These are phyloP conservation scores for Penicillium decumbens DNA, from an alignment of 2,329 filamentous ascomycete species.

Conservation along the genomic window DNA sequence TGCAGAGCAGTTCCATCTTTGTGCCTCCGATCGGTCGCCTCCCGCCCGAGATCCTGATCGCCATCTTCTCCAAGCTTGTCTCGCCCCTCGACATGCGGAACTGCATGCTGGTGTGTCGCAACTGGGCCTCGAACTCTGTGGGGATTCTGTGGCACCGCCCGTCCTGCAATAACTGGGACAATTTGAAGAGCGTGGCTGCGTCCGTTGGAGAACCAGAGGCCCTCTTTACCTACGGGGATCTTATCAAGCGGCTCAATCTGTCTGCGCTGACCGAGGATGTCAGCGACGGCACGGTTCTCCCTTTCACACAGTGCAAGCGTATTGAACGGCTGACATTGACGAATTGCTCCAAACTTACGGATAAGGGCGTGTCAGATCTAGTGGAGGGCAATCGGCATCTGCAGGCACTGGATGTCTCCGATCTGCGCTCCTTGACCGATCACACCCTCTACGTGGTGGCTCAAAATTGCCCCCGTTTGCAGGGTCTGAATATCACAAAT, in stretches of 20 bases:
- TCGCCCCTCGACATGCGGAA: conserved; percentile 71
- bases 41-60: conserved; percentile 90
- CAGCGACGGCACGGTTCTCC: conserved; percentile 82
- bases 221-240: conserved; percentile 82
- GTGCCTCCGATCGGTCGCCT: conserved; percentile 69
- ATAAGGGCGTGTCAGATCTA: conserved; percentile 73
- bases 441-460: conserved; percentile 72
- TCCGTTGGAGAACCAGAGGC: conserved; percentile 68
- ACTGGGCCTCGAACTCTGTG: conserved; percentile 88
- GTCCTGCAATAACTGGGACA: conserved; percentile 79
- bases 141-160: conserved; percentile 93
- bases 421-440: conserved; percentile 74
- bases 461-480: conserved; percentile 73
- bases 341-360: conserved; percentile 78
- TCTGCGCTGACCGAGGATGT: conserved; percentile 70
- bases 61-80: conserved; percentile 80
- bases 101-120: conserved; percentile 90
- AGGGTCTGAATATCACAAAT: conserved; percentile 87
- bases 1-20: conserved; percentile 47
- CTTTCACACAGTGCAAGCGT: conserved; percentile 78
- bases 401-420: conserved; percentile 84
- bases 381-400: conserved; percentile 74
- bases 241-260: conserved; percentile 88
- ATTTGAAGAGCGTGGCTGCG: conserved; percentile 72
- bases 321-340: conserved; percentile 91